Evolutionary conservation across 139 green algal genomes (phyloP).

Genomic region (Zygnema cylindricum): DNA sequence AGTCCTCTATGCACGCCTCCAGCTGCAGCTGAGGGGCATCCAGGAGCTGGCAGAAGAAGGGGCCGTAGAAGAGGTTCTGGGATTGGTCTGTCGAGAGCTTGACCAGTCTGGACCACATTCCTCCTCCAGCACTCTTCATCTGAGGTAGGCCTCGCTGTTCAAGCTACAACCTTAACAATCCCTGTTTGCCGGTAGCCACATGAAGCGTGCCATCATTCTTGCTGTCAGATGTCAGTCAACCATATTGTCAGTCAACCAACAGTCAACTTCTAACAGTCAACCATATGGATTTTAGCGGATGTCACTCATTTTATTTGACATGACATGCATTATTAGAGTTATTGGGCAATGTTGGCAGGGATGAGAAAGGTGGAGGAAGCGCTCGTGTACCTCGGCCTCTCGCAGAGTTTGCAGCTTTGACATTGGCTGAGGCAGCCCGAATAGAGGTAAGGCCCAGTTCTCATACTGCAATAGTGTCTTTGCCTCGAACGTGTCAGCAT

Average conservation of each 20-base stretch:
- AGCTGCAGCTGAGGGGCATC: slow-evolving; percentile 12
- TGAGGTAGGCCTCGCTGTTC: not conserved
- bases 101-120: slow-evolving; percentile 8
- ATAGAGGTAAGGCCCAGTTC: not conserved
- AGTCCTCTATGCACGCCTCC: slow-evolving; percentile 19
- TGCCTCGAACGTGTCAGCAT: too few species aligned
- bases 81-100: slow-evolving; percentile 11
- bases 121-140: not conserved
- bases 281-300: too few species aligned
- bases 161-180: too few species aligned
- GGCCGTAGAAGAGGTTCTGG: slow-evolving; percentile 24
- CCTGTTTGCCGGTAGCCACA: too few species aligned
- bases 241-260: too few species aligned
- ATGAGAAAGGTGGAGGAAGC: not conserved
- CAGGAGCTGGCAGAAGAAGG: slow-evolving; percentile 12
- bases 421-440: not conserved
- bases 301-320: too few species aligned
- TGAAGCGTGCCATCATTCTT: too few species aligned
- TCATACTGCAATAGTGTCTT: too few species aligned
- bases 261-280: too few species aligned
- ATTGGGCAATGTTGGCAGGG: too few species aligned
- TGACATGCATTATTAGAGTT: too few species aligned
- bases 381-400: not conserved
- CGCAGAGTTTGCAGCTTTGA: not conserved
- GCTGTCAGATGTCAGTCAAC: too few species aligned